These are phyloP conservation scores for Mrakiaceae sp. DNA, from an alignment of 1,284 basidiomycete species.

Conservation along the genomic window DNA sequence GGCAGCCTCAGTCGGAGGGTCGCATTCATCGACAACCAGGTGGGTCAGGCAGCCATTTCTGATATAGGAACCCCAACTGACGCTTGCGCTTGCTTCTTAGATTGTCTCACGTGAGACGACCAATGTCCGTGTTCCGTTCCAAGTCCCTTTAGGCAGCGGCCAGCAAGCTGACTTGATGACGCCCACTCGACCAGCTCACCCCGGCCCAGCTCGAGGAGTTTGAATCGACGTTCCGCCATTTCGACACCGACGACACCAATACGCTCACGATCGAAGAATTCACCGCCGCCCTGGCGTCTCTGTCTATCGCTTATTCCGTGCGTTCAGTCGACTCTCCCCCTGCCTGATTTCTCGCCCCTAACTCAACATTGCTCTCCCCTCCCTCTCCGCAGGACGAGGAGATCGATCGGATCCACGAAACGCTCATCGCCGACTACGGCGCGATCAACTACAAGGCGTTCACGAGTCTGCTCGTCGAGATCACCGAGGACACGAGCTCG, in stretches of 20 bases:
- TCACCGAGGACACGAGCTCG: slow-evolving; percentile 89
- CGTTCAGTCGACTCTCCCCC: slow-evolving; percentile 20
- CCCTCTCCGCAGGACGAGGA: slow-evolving; percentile 43
- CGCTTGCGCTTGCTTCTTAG: slow-evolving; percentile 35
- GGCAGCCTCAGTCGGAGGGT: slow-evolving; percentile 80
- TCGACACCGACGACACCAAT: slow-evolving; percentile 86
- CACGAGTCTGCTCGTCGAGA: slow-evolving; percentile 86
- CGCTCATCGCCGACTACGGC: slow-evolving; percentile 73
- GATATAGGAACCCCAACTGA: neutral
- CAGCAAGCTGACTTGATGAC: slow-evolving; percentile 13
- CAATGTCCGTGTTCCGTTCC: slow-evolving; percentile 36
- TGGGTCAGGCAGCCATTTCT: slow-evolving; percentile 23
- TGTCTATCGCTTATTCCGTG: slow-evolving; percentile 85
- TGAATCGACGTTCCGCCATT: slow-evolving; percentile 93
- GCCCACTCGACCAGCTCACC: slow-evolving; percentile 42
- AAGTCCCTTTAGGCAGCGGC: neutral
- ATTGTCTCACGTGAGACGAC: slow-evolving; percentile 86
- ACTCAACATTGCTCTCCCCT: neutral
- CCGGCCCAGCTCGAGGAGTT: slow-evolving; percentile 96
- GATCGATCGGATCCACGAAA: slow-evolving; percentile 70
- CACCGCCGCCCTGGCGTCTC: slow-evolving; percentile 80
- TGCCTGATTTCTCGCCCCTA: neutral
- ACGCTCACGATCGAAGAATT: slow-evolving; percentile 76
- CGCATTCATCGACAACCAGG: slow-evolving; percentile 93
- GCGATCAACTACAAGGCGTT: slow-evolving; percentile 89